Conservation (phyloP, 441 rosid species). For the Gossypium trilobum region DNA sequence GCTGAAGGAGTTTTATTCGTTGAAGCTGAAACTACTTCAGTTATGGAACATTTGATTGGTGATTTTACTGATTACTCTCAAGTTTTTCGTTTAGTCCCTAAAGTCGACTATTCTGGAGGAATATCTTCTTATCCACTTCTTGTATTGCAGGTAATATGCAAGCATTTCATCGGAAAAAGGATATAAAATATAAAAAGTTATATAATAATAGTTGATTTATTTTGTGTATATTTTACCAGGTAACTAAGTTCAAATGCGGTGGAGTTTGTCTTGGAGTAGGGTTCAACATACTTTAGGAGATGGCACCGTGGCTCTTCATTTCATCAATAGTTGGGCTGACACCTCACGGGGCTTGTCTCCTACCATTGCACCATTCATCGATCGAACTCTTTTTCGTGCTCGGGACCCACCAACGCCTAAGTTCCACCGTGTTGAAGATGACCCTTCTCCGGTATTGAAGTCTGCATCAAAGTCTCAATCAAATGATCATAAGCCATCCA, state of each 20-base stretch:
- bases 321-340: constrained; percentile 23
- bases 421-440: constrained; percentile 10
- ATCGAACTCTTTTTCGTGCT: constrained; percentile 3
- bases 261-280: constrained; percentile 18
- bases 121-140: constrained; percentile 25
- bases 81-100: constrained; percentile 23
- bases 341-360: constrained; percentile 13
- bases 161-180: neutral
- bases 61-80: constrained; percentile 14
- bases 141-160: constrained; percentile 12
- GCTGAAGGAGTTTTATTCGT: constrained; percentile 22
- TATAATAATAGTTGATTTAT: neutral
- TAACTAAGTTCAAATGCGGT: constrained; percentile 26
- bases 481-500: neutral
- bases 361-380: constrained; percentile 1
- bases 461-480: too few relatives aligned
- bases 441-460: neutral
- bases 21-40: constrained; percentile 26
- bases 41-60: constrained; percentile 17
- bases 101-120: constrained; percentile 17
- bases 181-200: neutral
- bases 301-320: neutral
- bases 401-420: neutral
- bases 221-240: neutral
- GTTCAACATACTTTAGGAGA: neutral